Evolutionary conservation across 495 filamentous ascomycete species (phyloP).

Genomic region (Penicillium lividum): DNA sequence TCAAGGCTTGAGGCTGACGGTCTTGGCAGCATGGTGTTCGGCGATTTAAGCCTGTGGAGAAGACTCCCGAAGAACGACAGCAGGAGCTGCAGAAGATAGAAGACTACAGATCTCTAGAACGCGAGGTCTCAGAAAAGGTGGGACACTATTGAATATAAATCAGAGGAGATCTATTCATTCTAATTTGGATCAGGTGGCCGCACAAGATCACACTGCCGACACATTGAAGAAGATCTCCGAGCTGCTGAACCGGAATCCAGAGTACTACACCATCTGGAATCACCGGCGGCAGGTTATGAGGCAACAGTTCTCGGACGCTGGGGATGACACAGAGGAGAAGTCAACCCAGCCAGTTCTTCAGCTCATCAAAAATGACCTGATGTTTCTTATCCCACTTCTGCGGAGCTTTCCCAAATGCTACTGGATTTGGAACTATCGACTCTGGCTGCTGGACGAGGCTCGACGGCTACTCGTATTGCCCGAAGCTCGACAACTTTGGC

Average conservation of each 20-base stretch:
- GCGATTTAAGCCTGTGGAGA: conserved; percentile 59
- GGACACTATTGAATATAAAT: neutral
- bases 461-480: conserved; percentile 57
- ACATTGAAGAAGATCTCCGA: conserved; percentile 75
- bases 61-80: conserved; percentile 61
- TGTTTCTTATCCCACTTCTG: conserved; percentile 80
- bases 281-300: conserved; percentile 71
- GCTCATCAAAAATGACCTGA: conserved; percentile 68
- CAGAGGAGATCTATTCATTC: neutral
- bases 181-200: conserved; percentile 44
- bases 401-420: conserved; percentile 93
- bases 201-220: conserved; percentile 60
- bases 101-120: conserved; percentile 73
- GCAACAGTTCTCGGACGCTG: conserved; percentile 42
- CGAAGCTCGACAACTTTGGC: conserved; percentile 69
- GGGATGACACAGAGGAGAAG: conserved; percentile 19
- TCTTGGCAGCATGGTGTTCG: conserved; percentile 72
- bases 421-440: conserved; percentile 98
- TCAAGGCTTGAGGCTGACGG: conserved; percentile 6
- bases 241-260: conserved; percentile 84
- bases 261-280: conserved; percentile 99
- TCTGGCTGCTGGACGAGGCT: conserved; percentile 78
- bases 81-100: conserved; percentile 76
- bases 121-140: conserved; percentile 62
- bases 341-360: conserved; percentile 37